Base-by-base conservation (phyloP, 2,329 filamentous ascomycete genomes). In the Phaeosphaeriaceae sp. region DNA sequence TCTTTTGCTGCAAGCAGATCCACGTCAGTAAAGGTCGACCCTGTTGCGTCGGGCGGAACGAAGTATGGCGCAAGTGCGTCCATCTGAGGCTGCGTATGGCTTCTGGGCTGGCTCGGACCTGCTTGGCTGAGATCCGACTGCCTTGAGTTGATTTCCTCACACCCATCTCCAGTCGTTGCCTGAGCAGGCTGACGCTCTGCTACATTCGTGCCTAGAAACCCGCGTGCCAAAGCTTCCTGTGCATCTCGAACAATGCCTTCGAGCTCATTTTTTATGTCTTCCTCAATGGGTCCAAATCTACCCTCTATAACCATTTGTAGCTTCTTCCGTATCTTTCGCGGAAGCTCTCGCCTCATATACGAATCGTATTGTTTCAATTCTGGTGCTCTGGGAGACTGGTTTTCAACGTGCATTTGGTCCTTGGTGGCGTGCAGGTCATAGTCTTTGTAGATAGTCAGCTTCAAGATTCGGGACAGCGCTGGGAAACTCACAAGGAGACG, bases 211-310 rank as follows among this genome's bases (percentile, higher is more conserved):
- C 19, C 22, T 3, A 46, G 6, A 22, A n/a, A 53, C 23, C 40
- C 32, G 2, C 42, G 32, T 10, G 54, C 54, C n/a, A 60, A 35
- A 21, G 21, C 44, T n/a, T 60, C 58, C 7, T 60, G 54, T 22
- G 53, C 56, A 19, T 56, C 44, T 4, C 54, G 44, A 7, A 60
- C 42, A 17, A 60, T 55, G 23, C 42, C 28, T 35, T 60, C 58
- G 5, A 60, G 51, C 15, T 56, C 42, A 17, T 56, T 56, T 23
- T 60, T 60, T 26, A 60, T 40, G 11, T 46, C 56, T 46, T 60
- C 58, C 24, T 56, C 54, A 19, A 60, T 46, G 4, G 54, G 50
- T 9, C 58, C 54, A 10, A 54, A 24, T 1, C 49, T 22, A 10
- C 32, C 56, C 17, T 49, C 58, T 22, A 60, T 30, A 13, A 32